Evolutionary conservation across 2,329 filamentous ascomycete genomes (phyloP).

Genomic region (Fusarium poae): DNA sequence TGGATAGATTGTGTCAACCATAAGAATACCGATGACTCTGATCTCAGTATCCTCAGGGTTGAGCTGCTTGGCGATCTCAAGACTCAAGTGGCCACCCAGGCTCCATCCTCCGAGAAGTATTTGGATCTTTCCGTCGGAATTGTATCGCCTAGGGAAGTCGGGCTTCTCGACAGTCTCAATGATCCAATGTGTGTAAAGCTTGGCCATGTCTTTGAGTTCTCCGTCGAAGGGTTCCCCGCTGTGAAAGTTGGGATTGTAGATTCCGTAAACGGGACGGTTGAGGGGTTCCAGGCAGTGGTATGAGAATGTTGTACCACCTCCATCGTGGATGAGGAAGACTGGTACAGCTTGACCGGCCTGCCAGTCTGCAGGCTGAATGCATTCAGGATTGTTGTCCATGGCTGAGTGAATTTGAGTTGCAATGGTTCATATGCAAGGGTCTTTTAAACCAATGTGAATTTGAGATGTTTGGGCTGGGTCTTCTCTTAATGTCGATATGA

Average conservation of each 20-base stretch:
- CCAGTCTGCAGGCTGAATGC: slow-evolving; percentile 54
- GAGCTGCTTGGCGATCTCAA: slow-evolving; percentile 64
- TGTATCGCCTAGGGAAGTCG: slow-evolving; percentile 49
- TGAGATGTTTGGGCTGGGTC: neutral
- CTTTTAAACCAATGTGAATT: neutral
- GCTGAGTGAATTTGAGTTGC: neutral
- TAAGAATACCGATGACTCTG: slow-evolving; percentile 63
- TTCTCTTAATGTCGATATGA: neutral
- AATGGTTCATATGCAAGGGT: neutral
- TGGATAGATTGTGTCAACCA: slow-evolving; percentile 64
- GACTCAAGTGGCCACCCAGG: slow-evolving; percentile 64
- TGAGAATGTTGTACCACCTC: slow-evolving; percentile 70
- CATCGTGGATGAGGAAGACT: slow-evolving; percentile 70
- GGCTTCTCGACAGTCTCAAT: slow-evolving; percentile 52
- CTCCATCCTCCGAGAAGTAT: slow-evolving; percentile 70
- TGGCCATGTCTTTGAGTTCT: slow-evolving; percentile 67
- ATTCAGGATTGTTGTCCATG: slow-evolving; percentile 52
- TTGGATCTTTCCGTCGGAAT: slow-evolving; percentile 49
- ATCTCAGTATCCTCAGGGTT: slow-evolving; percentile 55
- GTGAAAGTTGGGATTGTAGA: slow-evolving; percentile 67
- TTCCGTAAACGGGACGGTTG: slow-evolving; percentile 64
- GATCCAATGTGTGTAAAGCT: slow-evolving; percentile 63
- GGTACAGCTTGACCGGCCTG: slow-evolving; percentile 54
- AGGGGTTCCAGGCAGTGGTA: slow-evolving; percentile 67
- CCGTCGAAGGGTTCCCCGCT: slow-evolving; percentile 62